Conservation (phyloP, 2,329 filamentous ascomycete species). For the Myriosclerotinia curreyana region DNA sequence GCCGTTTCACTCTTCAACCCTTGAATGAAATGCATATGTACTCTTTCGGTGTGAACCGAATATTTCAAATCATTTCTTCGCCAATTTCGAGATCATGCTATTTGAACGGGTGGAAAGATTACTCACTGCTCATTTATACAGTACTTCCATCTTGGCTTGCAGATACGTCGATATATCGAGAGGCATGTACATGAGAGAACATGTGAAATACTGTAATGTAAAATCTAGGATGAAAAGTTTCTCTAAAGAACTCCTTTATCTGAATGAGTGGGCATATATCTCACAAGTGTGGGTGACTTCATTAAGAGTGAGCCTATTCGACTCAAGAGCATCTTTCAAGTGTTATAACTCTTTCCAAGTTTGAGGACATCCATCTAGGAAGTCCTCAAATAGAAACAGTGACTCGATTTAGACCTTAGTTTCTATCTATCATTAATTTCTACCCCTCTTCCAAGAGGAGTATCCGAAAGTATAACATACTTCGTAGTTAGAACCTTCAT, state of each 20-base stretch:
- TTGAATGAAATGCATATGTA: too few species aligned
- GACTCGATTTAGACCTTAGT: not conserved
- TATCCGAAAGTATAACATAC: too few species aligned
- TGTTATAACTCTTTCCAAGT: not conserved
- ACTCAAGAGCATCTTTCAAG: not conserved
- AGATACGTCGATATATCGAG: not conserved
- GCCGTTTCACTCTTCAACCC: too few species aligned
- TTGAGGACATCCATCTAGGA: not conserved
- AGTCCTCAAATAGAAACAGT: too few species aligned
- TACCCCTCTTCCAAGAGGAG: too few species aligned
- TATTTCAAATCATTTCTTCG: not conserved
- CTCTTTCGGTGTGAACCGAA: not conserved
- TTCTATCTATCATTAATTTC: too few species aligned
- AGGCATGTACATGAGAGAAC: not conserved
- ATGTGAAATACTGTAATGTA: not conserved
- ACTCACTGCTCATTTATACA: not conserved
- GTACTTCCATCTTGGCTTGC: not conserved
- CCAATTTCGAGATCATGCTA: not conserved
- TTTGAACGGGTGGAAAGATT: not conserved
- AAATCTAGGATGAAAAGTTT: not conserved
- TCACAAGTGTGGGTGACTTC: constrained; percentile 7
- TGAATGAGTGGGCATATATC: not conserved
- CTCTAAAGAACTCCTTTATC: not conserved
- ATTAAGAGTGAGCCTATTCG: not conserved
- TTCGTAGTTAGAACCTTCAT: too few species aligned